Percentiles rank a stretch among this genome's conserved stretches.
Conservation (phyloP, 208 protist genomes). For the Trypanosoma boissoni region DNA sequence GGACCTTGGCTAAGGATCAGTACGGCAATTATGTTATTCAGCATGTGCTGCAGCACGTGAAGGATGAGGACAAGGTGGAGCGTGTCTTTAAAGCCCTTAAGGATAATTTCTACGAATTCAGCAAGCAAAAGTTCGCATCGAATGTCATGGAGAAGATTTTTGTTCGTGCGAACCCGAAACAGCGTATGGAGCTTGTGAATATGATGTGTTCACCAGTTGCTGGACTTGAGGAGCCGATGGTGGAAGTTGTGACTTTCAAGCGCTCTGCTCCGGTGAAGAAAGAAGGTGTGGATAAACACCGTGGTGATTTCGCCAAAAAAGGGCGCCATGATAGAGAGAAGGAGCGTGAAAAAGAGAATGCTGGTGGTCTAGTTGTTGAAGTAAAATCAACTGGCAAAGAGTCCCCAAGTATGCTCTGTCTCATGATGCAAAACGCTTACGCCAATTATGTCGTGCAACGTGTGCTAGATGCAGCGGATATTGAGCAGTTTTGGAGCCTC, state of each 20-base stretch:
- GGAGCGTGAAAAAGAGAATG: conserved; percentile 78
- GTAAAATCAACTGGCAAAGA: conserved; percentile 36
- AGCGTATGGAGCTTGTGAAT: conserved; percentile 86
- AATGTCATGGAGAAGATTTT: conserved; percentile 99
- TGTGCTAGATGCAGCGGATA: conserved; percentile 90
- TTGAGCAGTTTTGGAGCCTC: conserved; percentile 74
- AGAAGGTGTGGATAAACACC: conserved; percentile 39
- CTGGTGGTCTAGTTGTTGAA: conserved; percentile 65
- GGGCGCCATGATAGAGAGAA: conserved; percentile 68
- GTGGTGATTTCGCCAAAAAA: conserved; percentile 26
- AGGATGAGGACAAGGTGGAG: conserved; percentile 79
- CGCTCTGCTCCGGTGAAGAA: conserved; percentile 53
- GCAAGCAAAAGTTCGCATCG: conserved; percentile 98
- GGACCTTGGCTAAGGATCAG: conserved; percentile 93
- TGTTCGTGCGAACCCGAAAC: conserved; percentile 56
- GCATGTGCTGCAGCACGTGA: conserved; percentile 95
- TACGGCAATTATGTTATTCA: conserved; percentile 99
- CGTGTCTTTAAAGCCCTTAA: conserved; percentile 67
- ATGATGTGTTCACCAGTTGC: conserved; percentile 67
- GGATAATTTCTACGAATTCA: conserved; percentile 77
- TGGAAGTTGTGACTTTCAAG: conserved; percentile 67
- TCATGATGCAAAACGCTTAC: conserved; percentile 96
- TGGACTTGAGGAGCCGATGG: conserved; percentile 27
- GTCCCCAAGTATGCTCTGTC: conserved; percentile 74
- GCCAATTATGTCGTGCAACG: conserved; percentile 98